Evolutionary conservation across 2,329 filamentous ascomycete species (phyloP), one percentile per base, ranked within the genome.

Genomic region (Cordyceps farinosa): DNA sequence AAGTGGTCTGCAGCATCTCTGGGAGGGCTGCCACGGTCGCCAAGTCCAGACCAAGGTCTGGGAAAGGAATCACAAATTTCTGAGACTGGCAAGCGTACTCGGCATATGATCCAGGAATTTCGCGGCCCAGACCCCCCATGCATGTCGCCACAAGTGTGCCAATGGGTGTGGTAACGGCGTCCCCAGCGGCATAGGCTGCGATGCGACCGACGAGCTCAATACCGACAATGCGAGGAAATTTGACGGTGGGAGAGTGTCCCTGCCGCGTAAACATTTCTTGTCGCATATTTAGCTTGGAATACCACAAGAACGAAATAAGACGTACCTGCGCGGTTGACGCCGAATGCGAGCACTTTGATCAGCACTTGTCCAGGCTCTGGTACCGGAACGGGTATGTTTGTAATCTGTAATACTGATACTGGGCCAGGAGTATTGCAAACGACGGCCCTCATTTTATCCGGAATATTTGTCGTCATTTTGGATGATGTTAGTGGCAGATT

Each of bases 1-100:
- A 59, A 5, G 56, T 50, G 27, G 56, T 59, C 44, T 59, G 56
- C 13, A 59, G 47, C 56, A 59, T 59, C 32, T 59, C 56, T n/a
- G 56, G 56, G 11, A 59, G 29, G 7, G 56, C 56, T 8, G 56
- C 56, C 17, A 59, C 34, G 27, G 56, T 59, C 29, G 44, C 42
- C 34, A 50, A 47, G n/a, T 48, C 22, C 5, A 59, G 45, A 8
- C 44, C 36, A n/a, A 50, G 15, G 8, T 59, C 47, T n/a, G 56
- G 44, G 22, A 59, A 50, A 2, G 56, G 44, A 29, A 38, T 15
- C 4, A 59, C 47, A 29, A 59, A 59, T 11, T 48, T 15, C 2
- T 40, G 32, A 9, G 44, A 36, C 13, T 38, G 44, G 32, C 56
- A 59, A 30, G 45, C 44, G 32, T 59, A 59, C 29, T 59, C 56